Base-by-base conservation (phyloP, 306 rosid genomes). In the Boehmeria nivea region DNA sequence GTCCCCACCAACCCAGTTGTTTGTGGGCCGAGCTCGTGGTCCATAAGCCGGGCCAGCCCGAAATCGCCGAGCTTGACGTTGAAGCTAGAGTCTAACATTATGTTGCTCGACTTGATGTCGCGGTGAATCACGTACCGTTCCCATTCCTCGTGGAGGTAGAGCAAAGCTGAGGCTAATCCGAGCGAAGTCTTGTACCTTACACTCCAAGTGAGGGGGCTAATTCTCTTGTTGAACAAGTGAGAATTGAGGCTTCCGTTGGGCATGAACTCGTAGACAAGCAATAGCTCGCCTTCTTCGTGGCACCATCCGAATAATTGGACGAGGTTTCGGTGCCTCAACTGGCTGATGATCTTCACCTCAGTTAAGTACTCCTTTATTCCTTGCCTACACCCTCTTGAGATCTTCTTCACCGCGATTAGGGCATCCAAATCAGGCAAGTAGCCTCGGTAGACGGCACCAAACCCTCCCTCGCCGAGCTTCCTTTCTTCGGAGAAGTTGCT, bases 401-500 rank as follows among this genome's bases (percentile, higher is more conserved):
- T 36, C 46, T 59, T 72, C 67, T 79, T 79, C 8, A 79, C 63
- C 12, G 81, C 85, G 36, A 72, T 76, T 3, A 11, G 17, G 1
- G 45, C 45, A 11, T 40, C 45, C 16, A 49, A 16, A 8, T 65
- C 59, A 22, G 42, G 51, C 4, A 75, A 17, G 13, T 47, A 64
- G 6, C 85, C 85, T 58, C 43, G 64, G 22, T 72, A 76, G 14
- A 80, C 79, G 2, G 54, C 67, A 9, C 85, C 82, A 69, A 80
- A 80, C 6, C 81, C 79, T 10, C 81, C 82, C 19, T 61, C 59
- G 0, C 82, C 85, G 6, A 80, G 76, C 49, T 75, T 80, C 4
- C 45, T 27, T 10, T 36, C 20, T 31, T 68, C 79, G 12, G 59
- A 39, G 39, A 75, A 75, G 31, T 69, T 68, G 49, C 69, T 59